Base-by-base conservation (phyloP, 2,329 filamentous ascomycete genomes). In the Stachybotrys chartarum region DNA sequence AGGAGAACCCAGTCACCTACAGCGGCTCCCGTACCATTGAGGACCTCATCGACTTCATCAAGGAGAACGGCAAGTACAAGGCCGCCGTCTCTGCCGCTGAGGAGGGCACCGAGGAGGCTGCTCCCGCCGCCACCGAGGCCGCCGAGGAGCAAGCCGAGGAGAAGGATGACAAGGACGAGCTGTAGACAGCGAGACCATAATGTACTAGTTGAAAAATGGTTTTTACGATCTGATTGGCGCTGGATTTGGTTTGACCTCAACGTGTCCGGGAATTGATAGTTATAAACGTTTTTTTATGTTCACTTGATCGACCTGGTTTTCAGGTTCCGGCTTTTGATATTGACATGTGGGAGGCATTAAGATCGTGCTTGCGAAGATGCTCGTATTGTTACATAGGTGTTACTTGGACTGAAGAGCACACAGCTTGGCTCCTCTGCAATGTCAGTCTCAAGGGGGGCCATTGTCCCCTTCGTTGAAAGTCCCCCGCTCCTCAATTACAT, bases 31-130 rank as follows among this genome's bases (percentile, higher is more conserved):
- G 94, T 68, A 94, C 91, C 55, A 78, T 97, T 55, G 90, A 96
- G 78, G 94, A 97, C 72, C 84, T 99, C 58, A 87, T 90, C 68
- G 82, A 87, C 67, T 99, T 99, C 79, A 83, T 99, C 74, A 86
- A 90, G 76, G 91, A 97, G 81, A 96, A 94, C 73, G 94, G 94
- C 75, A 94, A 91, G 76, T 83, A 95, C 82, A 85, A 88, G 75
- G 84, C 90, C 61, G 85, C 87, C 65, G 85, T 87, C 59, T 74
- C 78, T 63, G 74, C 77, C 64, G 72, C 75, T 65, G 80, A 80
- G 64, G 80, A 81, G 63, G 72, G 74, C 42, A 77, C 78, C 56
- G 80, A 82, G 64, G 79, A 86, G 70, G 73, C 76, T 56, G 77
- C 78, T 48, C 76, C 78, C 55, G 77, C 79, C 62, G 72, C 80